phyloP scores from a whole-genome alignment of 2,329 filamentous ascomycete species.

The Fusarium denticulatum region DNA sequence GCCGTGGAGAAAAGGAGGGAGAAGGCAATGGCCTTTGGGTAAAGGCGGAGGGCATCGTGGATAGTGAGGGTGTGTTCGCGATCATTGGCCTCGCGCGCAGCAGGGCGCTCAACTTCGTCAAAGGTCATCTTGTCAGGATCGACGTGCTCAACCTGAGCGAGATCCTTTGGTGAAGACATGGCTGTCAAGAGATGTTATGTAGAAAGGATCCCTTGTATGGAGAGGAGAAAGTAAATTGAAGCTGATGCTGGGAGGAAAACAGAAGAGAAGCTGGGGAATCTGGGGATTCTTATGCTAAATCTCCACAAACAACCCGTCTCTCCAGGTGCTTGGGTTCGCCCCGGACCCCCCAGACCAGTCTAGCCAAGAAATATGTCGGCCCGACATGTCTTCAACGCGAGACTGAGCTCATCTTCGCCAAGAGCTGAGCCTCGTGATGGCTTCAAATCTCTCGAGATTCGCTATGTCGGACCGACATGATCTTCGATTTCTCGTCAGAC shows the following conservation, averaged over 20 bases:
- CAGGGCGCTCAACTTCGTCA: constrained; percentile 9
- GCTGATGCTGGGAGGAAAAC: neutral
- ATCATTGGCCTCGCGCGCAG: constrained; percentile 13
- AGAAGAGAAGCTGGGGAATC: constrained; percentile 8
- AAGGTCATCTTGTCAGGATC: constrained; percentile 10
- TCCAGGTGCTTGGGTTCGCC: neutral
- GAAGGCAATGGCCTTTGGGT: constrained; percentile 49
- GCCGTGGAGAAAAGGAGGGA: constrained; percentile 51
- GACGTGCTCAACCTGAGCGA: constrained; percentile 20
- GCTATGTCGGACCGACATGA: constrained; percentile 8
- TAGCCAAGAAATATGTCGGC: neutral
- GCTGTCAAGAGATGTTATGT: neutral
- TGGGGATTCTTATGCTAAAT: constrained; percentile 19
- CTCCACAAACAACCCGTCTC: constrained; percentile 11
- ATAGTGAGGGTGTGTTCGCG: constrained; percentile 47
- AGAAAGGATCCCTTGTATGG: neutral
- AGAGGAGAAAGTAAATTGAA: neutral
- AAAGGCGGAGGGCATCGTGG: constrained; percentile 51
- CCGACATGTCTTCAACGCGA: neutral
- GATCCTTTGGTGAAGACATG: constrained; percentile 13
- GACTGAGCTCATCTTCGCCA: constrained; percentile 2
- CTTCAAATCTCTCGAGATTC: neutral
- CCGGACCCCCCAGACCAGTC: neutral
- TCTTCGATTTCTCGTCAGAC: neutral
- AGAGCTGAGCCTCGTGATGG: constrained; percentile 12